Evolutionary conservation across 495 filamentous ascomycete species (phyloP).

Genomic region (Filosporella fistucella): DNA sequence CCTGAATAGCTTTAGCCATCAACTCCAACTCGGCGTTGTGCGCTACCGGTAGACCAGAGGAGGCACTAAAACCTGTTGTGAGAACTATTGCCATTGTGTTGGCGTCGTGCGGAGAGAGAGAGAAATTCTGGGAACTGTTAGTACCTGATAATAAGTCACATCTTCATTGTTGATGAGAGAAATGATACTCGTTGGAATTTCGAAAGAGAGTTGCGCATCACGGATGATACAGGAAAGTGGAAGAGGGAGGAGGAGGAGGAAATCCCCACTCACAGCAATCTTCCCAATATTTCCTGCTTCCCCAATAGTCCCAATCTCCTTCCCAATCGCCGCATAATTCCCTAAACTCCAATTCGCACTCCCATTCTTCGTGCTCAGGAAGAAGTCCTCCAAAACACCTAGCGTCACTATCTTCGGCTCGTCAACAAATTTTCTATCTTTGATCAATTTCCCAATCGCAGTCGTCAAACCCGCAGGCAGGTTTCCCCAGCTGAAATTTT

Average conservation of each 20-base stretch:
- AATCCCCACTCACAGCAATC: too few species aligned
- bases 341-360: not conserved
- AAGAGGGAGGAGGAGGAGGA: too few species aligned
- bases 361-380: not conserved
- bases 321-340: not conserved
- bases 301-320: not conserved
- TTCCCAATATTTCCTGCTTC: not conserved
- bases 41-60: not conserved
- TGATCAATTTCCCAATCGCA: not conserved
- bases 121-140: not conserved
- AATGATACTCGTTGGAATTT: too few species aligned
- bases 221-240: too few species aligned
- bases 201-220: too few species aligned
- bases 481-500: not conserved
- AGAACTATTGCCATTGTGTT: not conserved
- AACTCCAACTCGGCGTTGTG: not conserved
- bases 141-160: too few species aligned
- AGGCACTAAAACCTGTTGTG: not conserved
- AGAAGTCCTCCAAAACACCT: not conserved
- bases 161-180: too few species aligned
- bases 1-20: not conserved
- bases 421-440: not conserved
- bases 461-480: not conserved
- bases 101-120: not conserved
- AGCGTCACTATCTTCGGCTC: not conserved